Evolutionary conservation across 176 grass and related monocot genomes (phyloP).

Genomic region (Eleusine coracana): DNA sequence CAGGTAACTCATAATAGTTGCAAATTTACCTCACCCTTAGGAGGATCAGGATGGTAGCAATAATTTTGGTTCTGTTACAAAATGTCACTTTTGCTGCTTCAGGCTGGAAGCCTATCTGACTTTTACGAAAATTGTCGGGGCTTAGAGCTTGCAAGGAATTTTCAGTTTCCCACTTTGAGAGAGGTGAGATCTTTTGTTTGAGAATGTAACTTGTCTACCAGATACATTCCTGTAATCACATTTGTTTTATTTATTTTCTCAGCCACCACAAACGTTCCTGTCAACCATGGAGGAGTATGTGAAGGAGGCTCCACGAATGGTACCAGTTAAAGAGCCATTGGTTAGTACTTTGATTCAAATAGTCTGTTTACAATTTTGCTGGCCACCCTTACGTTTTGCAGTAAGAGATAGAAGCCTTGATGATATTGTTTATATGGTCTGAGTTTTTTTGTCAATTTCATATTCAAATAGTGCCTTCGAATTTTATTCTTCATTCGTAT

Average conservation of each 20-base stretch:
- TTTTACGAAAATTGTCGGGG: slow-evolving; percentile 93
- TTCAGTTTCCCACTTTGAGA: slow-evolving; percentile 94
- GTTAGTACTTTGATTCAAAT: slow-evolving; percentile 46
- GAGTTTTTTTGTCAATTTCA: not conserved
- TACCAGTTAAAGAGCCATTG: slow-evolving; percentile 72
- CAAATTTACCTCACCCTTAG: not conserved
- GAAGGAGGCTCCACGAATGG: slow-evolving; percentile 82
- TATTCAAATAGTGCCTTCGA: not conserved
- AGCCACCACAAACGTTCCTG: slow-evolving; percentile 96
- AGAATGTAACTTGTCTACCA: slow-evolving; percentile 17
- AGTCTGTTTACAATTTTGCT: slow-evolving; percentile 18
- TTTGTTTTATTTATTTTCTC: slow-evolving; percentile 29
- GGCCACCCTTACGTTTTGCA: slow-evolving; percentile 5
- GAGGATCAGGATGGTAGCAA: slow-evolving; percentile 11
- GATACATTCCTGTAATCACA: slow-evolving; percentile 29
- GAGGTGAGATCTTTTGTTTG: slow-evolving; percentile 51
- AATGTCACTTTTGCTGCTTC: slow-evolving; percentile 40
- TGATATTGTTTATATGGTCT: not conserved
- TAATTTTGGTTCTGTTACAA: slow-evolving; percentile 3
- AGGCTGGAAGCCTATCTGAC: slow-evolving; percentile 93
- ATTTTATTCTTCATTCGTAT: slow-evolving; percentile 13
- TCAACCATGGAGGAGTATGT: slow-evolving; percentile 97
- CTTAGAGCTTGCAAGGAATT: slow-evolving; percentile 94
- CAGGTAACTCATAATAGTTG: slow-evolving; percentile 55
- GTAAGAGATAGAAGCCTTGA: not conserved